Evolutionary conservation across 2,329 filamentous ascomycete genomes (phyloP).

Genomic region (Cryphonectria naterciae): DNA sequence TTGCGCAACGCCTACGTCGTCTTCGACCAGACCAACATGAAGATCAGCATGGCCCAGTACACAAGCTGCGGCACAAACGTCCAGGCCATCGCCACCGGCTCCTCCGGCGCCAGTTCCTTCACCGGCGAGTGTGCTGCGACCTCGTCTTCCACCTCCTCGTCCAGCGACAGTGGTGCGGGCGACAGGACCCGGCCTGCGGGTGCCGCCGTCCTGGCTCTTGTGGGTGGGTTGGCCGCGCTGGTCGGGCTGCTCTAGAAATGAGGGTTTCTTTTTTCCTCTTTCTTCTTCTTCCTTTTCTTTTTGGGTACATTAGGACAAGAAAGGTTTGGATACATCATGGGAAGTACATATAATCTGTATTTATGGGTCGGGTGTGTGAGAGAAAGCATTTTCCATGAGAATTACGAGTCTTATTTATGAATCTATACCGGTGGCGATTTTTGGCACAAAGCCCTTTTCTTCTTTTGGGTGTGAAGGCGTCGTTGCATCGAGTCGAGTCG

Average conservation of each 20-base stretch:
- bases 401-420: neutral
- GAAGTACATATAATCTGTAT: neutral
- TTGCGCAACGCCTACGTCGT: constrained; percentile 39
- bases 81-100: constrained; percentile 34
- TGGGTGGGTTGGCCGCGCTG: constrained; percentile 22
- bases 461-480: neutral
- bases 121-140: constrained; percentile 32
- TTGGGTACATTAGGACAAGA: neutral
- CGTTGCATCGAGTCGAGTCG: neutral
- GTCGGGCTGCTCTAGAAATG: constrained; percentile 18
- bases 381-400: neutral
- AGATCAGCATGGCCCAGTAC: constrained; percentile 39
- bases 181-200: constrained; percentile 12
- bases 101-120: constrained; percentile 24
- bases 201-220: constrained; percentile 17
- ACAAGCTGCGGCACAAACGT: constrained; percentile 37
- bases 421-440: neutral
- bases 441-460: neutral
- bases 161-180: constrained; percentile 8
- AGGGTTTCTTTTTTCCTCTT: too few relatives aligned
- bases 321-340: neutral
- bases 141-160: constrained; percentile 1
- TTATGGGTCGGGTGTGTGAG: neutral
- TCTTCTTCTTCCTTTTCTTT: too few relatives aligned
- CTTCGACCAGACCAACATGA: constrained; percentile 40